Conservation (phyloP, 257 asterid genomes). For the Nicotiana otophora region DNA sequence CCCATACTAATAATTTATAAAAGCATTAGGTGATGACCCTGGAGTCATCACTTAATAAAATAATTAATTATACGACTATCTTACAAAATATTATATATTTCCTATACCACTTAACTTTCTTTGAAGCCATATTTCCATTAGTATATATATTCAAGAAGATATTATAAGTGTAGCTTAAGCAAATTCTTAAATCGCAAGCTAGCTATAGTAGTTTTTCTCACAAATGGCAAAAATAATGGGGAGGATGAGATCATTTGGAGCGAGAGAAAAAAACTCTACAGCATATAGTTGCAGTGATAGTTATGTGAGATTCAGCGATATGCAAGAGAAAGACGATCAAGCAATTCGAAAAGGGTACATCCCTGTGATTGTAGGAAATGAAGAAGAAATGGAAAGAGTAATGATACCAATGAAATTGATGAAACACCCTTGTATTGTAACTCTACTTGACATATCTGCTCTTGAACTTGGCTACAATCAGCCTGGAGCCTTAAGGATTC, state of each 20-base stretch:
- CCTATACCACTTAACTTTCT: neutral
- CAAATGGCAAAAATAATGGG: neutral
- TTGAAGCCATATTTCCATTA: neutral
- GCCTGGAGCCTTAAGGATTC: slow-evolving; percentile 12
- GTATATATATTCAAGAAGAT: neutral
- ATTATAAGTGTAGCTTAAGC: neutral
- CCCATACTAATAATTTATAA: neutral
- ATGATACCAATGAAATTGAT: slow-evolving; percentile 7
- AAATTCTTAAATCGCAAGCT: neutral
- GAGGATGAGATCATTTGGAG: neutral
- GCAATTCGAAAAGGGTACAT: slow-evolving; percentile 8
- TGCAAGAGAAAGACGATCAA: neutral
- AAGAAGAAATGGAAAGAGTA: slow-evolving; percentile 6
- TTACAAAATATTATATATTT: neutral
- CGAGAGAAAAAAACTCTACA: neutral
- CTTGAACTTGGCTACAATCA: slow-evolving; percentile 11
- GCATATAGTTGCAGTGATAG: neutral
- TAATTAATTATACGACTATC: neutral
- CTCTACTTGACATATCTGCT: neutral
- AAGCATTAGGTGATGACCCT: neutral
- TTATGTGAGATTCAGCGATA: neutral
- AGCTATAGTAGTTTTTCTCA: neutral
- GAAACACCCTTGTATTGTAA: slow-evolving; percentile 8
- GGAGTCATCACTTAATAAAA: neutral
- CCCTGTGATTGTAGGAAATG: slow-evolving; percentile 6